Evolutionary conservation across 352 stramenopile species (phyloP).

Genomic region (Pythium angustatum): DNA sequence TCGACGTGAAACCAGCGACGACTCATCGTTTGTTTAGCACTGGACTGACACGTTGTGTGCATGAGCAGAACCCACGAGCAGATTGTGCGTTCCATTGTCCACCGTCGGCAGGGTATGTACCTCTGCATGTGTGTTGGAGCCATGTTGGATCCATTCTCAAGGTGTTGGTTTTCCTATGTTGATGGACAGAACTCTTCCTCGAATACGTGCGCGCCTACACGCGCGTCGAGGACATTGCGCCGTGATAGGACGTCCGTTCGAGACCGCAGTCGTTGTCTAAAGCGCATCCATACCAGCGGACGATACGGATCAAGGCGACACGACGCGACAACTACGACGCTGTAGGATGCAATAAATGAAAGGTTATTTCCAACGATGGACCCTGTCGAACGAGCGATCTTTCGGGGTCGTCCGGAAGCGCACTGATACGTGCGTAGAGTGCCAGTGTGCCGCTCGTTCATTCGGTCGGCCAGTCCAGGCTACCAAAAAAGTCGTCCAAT

Average conservation of each 20-base stretch:
- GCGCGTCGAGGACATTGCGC: constrained; percentile 33
- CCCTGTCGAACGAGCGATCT: no score
- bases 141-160: neutral
- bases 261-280: no score
- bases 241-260: neutral
- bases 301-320: neutral
- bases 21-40: neutral
- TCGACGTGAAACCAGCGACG: neutral
- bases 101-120: constrained; percentile 38
- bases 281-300: neutral
- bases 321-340: no score
- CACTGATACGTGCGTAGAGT: no score
- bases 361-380: no score
- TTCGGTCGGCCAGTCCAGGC: no score
- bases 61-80: constrained; percentile 39
- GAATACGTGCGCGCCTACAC: constrained; percentile 51
- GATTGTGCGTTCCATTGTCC: constrained; percentile 36
- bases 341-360: no score
- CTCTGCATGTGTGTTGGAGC: no score
- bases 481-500: no score
- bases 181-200: constrained; percentile 38
- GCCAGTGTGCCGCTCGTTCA: no score
- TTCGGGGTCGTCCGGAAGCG: no score
- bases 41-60: neutral
- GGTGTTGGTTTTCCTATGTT: neutral